These are phyloP conservation scores for Rosellinia necatrix DNA, from an alignment of 2,329 filamentous ascomycete species.

Conservation along the genomic window DNA sequence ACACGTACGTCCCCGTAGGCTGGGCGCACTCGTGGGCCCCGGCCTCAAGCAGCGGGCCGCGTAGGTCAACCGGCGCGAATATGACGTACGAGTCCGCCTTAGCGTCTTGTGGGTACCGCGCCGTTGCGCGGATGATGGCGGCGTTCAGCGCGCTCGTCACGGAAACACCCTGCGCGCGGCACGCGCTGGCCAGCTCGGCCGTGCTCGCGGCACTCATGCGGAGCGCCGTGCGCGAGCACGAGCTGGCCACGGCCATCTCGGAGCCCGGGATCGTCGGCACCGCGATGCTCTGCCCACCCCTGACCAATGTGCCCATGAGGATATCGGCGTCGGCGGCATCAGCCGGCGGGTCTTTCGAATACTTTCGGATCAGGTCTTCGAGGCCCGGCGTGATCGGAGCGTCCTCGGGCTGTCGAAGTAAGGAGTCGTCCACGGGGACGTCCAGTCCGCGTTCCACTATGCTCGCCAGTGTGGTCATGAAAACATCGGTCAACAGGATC, in stretches of 20 bases:
- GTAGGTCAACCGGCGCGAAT: conserved; percentile 31
- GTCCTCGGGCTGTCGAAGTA: neutral
- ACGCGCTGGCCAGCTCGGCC: conserved; percentile 14
- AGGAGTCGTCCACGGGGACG: neutral
- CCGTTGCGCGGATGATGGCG: conserved; percentile 30
- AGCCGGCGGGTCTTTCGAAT: neutral
- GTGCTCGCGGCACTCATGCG: conserved; percentile 18
- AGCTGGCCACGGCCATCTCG: neutral
- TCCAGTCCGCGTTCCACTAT: conserved; percentile 2
- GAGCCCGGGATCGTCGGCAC: conserved; percentile 28
- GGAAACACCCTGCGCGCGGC: conserved; percentile 16
- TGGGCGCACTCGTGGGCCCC: neutral
- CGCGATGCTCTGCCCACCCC: conserved; percentile 31
- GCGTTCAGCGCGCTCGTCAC: conserved; percentile 32
- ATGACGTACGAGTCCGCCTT: conserved; percentile 27
- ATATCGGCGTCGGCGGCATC: conserved; percentile 24
- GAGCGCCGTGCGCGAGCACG: conserved; percentile 4
- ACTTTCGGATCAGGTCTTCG: conserved; percentile 8
- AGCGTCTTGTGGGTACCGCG: conserved; percentile 28
- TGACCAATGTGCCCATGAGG: conserved; percentile 20
- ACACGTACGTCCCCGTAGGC: conserved; percentile 26
- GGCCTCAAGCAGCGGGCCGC: conserved; percentile 11
- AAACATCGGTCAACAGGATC: conserved; percentile 21
- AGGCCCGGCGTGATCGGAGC: neutral
- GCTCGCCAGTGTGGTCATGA: conserved; percentile 23